phyloP scores from a whole-genome alignment of 2,329 filamentous ascomycete genomes.

The Colletotrichum orchidophilum region DNA sequence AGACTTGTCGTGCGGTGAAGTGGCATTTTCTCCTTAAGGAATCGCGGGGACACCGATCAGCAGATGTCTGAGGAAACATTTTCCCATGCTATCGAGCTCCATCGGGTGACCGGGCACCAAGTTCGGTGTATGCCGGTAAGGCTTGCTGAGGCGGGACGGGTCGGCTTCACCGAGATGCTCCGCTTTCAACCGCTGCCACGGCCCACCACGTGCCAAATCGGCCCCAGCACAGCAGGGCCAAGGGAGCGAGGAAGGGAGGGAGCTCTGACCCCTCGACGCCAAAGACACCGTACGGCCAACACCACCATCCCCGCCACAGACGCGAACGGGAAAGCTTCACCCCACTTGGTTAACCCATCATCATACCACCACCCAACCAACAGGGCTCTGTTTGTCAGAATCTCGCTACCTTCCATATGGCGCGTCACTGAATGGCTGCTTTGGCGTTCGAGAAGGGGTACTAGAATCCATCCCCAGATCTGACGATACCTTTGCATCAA shows the following conservation, averaged over 20 bases:
- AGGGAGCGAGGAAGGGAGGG: background rate
- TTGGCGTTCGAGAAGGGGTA: constrained; percentile 2
- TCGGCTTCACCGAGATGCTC: background rate
- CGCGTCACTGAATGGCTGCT: constrained; percentile 28
- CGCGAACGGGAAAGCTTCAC: constrained; percentile 29
- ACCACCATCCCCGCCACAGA: constrained; percentile 1
- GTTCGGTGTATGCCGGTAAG: constrained; percentile 3
- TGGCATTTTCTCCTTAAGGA: background rate
- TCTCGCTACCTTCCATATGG: constrained; percentile 26
- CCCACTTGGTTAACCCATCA: constrained; percentile 32
- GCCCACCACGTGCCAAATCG: background rate
- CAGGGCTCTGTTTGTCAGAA: constrained; percentile 34
- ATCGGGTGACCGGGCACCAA: background rate
- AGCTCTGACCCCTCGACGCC: background rate
- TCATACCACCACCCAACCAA: constrained; percentile 35
- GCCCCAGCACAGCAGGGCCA: background rate
- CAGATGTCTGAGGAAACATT: background rate
- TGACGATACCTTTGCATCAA: constrained; percentile 6
- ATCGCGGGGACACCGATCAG: background rate
- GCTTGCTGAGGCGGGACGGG: background rate
- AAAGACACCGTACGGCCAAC: background rate
- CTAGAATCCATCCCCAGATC: constrained; percentile 29
- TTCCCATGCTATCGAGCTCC: background rate
- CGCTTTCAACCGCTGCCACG: background rate
- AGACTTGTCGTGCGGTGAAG: background rate